These are phyloP conservation scores for Metschnikowia koreensis DNA, from an alignment of 805 yeast species.

Conservation along the genomic window DNA sequence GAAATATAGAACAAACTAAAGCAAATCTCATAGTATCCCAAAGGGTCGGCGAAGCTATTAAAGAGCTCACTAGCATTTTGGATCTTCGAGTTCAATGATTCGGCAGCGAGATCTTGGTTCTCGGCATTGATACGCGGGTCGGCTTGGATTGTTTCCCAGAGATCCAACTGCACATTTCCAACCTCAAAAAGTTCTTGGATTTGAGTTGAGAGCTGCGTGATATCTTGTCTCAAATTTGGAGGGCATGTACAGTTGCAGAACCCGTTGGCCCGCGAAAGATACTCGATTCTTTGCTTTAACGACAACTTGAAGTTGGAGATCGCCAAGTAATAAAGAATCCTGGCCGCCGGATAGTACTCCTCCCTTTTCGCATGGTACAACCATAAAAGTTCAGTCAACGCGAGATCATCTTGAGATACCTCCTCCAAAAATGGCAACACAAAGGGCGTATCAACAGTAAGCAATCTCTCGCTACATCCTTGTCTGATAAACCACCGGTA, in stretches of 20 bases:
- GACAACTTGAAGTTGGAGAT: constrained; percentile 67
- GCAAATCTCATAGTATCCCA: constrained; percentile 83
- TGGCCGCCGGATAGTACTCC: constrained; percentile 80
- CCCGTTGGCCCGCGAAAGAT: constrained; percentile 86
- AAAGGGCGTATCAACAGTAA: constrained; percentile 79
- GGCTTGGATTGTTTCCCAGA: constrained; percentile 46
- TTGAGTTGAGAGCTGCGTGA: constrained; percentile 64
- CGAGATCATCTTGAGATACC: constrained; percentile 59
- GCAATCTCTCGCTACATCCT: constrained; percentile 70
- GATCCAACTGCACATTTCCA: constrained; percentile 78
- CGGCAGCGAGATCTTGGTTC: constrained; percentile 50
- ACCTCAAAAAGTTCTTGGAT: constrained; percentile 83
- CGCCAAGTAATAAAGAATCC: constrained; percentile 66
- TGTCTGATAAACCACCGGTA: constrained; percentile 89
- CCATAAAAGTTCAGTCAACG: constrained; percentile 84
- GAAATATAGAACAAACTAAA: constrained; percentile 76
- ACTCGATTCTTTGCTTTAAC: constrained; percentile 78
- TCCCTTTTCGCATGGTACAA: constrained; percentile 81
- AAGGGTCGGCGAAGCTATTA: constrained; percentile 83
- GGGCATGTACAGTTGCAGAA: constrained; percentile 85
- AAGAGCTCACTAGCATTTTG: constrained; percentile 73
- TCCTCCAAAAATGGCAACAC: constrained; percentile 75
- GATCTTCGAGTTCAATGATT: constrained; percentile 60
- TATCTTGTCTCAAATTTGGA: constrained; percentile 70
- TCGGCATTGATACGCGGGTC: constrained; percentile 51